Conservation (phyloP, 2,329 filamentous ascomycete genomes). For the Ceratocystis diversiconidia region DNA sequence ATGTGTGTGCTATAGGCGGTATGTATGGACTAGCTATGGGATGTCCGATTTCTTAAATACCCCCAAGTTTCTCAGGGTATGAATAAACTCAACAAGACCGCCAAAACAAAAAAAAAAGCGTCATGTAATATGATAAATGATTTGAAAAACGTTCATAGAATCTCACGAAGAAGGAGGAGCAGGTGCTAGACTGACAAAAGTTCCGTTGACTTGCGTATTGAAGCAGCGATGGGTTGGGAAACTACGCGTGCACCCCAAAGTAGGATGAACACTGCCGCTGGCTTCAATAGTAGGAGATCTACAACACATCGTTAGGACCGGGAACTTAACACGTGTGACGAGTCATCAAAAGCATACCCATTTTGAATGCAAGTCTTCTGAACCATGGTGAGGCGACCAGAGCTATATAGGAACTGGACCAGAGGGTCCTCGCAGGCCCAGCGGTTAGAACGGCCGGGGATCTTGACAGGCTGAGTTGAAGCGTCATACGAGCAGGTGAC, state of each 20-base stretch:
- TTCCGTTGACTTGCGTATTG: conserved; percentile 3
- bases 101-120: background rate
- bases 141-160: too few species aligned
- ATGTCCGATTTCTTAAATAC: background rate
- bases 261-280: conserved; percentile 18
- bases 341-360: conserved; percentile 25
- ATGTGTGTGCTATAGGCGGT: background rate
- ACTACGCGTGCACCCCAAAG: conserved; percentile 15
- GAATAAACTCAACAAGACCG: background rate
- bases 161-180: background rate
- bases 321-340: background rate
- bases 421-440: conserved; percentile 31
- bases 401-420: conserved; percentile 33
- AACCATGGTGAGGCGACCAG: conserved; percentile 28
- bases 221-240: conserved; percentile 3
- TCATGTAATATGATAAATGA: background rate
- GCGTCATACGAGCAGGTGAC: conserved; percentile 33
- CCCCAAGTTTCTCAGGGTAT: background rate
- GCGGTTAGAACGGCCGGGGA: conserved; percentile 25
- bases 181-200: conserved; percentile 13
- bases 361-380: conserved; percentile 31
- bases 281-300: conserved; percentile 19
- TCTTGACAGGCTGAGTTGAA: conserved; percentile 27
- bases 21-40: background rate
- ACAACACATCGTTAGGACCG: background rate